phyloP scores from a whole-genome alignment of 2,329 filamentous ascomycete genomes.

The Aspergillus tanneri region DNA sequence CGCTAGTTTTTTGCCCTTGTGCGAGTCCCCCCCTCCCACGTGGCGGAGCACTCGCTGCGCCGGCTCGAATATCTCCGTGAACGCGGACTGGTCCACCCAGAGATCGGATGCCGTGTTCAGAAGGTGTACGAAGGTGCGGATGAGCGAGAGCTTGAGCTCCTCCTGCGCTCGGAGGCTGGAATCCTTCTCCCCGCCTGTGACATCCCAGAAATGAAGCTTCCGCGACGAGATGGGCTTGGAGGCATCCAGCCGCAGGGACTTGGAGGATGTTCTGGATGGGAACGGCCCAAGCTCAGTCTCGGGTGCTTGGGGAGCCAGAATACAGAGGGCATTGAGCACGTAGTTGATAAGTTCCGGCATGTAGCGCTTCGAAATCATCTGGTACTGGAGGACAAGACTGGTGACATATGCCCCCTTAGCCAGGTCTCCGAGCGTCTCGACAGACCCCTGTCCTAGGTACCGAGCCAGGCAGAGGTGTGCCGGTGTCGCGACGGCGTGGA shows the following conservation, averaged over 20 bases:
- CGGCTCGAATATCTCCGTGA: conserved; percentile 75
- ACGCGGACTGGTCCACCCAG: conserved; percentile 72
- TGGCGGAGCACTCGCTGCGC: conserved; percentile 59
- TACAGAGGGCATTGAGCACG: conserved; percentile 68
- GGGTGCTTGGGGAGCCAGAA: conserved; percentile 60
- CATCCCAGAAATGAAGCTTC: conserved; percentile 62
- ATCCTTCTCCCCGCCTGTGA: conserved; percentile 31
- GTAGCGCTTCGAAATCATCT: conserved; percentile 78
- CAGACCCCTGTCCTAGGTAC: conserved; percentile 76
- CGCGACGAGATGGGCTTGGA: conserved; percentile 41
- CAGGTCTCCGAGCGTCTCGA: conserved; percentile 64
- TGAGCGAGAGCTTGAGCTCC: conserved; percentile 57
- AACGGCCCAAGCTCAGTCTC: conserved; percentile 55
- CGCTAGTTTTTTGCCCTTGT: conserved; percentile 50
- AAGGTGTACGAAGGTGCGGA: conserved; percentile 64
- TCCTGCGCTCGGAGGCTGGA: conserved; percentile 28
- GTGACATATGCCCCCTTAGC: conserved; percentile 75
- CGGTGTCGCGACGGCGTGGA: conserved; percentile 91
- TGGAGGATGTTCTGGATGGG: conserved; percentile 59
- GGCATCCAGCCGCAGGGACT: conserved; percentile 51
- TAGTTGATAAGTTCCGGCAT: conserved; percentile 87
- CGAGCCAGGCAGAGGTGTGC: conserved; percentile 80
- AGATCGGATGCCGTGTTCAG: conserved; percentile 67
- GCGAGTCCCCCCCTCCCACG: no score
- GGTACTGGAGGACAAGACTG: conserved; percentile 77